Percentiles rank a stretch among this genome's conserved stretches.
phyloP scores from a whole-genome alignment of 768 basidiomycete genomes.

The Mrakia frigida region DNA sequence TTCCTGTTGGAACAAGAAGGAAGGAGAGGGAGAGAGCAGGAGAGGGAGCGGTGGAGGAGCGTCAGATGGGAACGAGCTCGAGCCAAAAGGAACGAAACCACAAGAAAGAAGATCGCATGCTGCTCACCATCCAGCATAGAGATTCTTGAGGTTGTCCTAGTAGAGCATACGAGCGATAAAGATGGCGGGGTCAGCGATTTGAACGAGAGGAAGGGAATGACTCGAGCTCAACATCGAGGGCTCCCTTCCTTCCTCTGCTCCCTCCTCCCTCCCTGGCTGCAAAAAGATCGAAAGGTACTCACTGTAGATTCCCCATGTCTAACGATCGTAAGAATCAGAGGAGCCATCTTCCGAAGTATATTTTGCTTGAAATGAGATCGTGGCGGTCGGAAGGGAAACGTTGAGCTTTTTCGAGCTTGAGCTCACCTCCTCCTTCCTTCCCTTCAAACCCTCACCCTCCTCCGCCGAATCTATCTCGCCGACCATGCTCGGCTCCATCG shows the following conservation, averaged over 20 bases:
- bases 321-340: not conserved
- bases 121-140: not conserved
- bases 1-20: not conserved
- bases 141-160: not conserved
- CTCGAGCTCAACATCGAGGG: not conserved
- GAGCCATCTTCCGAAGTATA: not conserved
- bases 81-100: not conserved
- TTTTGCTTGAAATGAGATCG: not conserved
- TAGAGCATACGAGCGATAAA: not conserved
- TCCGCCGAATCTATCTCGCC: not conserved
- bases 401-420: not conserved
- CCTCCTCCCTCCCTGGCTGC: not conserved
- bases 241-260: too few species aligned
- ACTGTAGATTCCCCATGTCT: not conserved
- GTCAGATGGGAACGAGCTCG: too few species aligned
- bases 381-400: not conserved
- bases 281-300: not conserved
- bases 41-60: too few species aligned
- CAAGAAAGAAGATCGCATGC: not conserved
- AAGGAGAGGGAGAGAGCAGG: not conserved
- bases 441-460: not conserved
- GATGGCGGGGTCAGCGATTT: not conserved
- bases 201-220: not conserved
- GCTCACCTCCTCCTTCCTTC: not conserved
- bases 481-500: constrained; percentile 49